A percentile compares a stretch with the other conserved stretches of the same genome.
Conservation (phyloP, 1,139 yeast genomes). For the Hansenula sp. region DNA sequence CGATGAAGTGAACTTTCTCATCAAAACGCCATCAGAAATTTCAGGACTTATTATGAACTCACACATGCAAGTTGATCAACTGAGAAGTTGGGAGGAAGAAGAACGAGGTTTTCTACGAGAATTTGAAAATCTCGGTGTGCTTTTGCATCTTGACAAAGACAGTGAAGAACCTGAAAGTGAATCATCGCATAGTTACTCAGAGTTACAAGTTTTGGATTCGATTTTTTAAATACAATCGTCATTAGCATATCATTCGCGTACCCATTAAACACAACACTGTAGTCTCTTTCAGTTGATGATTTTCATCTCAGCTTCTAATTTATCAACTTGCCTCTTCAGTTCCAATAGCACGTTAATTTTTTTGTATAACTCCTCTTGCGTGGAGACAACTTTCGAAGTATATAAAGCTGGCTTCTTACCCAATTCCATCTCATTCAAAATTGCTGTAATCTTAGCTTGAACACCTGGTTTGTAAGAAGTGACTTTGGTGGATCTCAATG, state of each 20-base stretch:
- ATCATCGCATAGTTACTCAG: too few species aligned
- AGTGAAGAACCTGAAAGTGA: too few species aligned
- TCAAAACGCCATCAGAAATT: neutral
- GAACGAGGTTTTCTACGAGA: neutral
- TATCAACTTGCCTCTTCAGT: constrained; percentile 82
- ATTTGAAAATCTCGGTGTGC: neutral
- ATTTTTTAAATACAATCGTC: neutral
- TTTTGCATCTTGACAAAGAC: too few species aligned
- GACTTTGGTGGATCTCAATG: constrained; percentile 67
- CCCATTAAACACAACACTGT: neutral
- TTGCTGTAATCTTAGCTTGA: constrained; percentile 70
- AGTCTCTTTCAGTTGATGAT: constrained; percentile 37
- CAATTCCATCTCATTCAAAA: constrained; percentile 74
- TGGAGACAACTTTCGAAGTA: constrained; percentile 73
- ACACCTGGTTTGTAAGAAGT: constrained; percentile 64
- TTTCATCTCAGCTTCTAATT: constrained; percentile 74
- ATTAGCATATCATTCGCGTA: neutral
- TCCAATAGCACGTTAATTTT: constrained; percentile 74
- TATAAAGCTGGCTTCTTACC: constrained; percentile 85
- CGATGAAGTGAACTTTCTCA: neutral
- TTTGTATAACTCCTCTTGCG: constrained; percentile 74
- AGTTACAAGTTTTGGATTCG: neutral
- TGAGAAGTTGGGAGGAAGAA: neutral
- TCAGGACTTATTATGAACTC: neutral
- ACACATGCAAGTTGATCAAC: neutral